Percentiles rank a stretch among this genome's conserved stretches.
Conservation (phyloP, 164 flowering plant genomes). For the Aristolochia contorta region DNA sequence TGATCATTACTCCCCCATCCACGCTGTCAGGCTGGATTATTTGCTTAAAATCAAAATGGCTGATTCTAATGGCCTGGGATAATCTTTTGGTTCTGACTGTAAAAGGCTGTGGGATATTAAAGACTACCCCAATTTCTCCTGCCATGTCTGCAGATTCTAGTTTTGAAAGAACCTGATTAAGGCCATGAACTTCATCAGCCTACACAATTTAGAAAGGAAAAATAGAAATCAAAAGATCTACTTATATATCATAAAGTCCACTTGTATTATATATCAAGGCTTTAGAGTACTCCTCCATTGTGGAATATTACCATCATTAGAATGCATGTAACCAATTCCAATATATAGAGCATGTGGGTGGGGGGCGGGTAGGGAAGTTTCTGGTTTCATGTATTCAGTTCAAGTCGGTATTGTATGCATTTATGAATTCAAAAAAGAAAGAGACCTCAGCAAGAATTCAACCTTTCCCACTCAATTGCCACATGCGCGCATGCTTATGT, state of each 20-base stretch:
- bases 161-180: constrained; percentile 41
- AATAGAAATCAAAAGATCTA: no score
- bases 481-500: no score
- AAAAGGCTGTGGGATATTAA: constrained; percentile 83
- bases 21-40: constrained; percentile 38
- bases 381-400: no score
- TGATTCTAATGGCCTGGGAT: constrained; percentile 66
- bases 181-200: neutral
- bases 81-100: constrained; percentile 79
- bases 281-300: no score
- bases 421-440: constrained; percentile 11
- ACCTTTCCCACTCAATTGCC: constrained; percentile 14
- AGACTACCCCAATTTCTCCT: constrained; percentile 76
- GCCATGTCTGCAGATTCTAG: constrained; percentile 55
- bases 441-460: constrained; percentile 14
- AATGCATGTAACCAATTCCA: constrained; percentile 33
- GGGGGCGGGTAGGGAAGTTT: constrained; percentile 17
- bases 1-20: constrained; percentile 48
- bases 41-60: constrained; percentile 74
- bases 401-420: no score
- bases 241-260: no score
- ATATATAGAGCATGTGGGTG: constrained; percentile 45
- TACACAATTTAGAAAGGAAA: constrained; percentile 23
- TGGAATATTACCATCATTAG: no score
- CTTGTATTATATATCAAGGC: neutral